Percentiles rank a stretch among this genome's conserved stretches.
Evolutionary conservation across 768 basidiomycete species (phyloP).

Genomic region (Mycena belliarum): DNA sequence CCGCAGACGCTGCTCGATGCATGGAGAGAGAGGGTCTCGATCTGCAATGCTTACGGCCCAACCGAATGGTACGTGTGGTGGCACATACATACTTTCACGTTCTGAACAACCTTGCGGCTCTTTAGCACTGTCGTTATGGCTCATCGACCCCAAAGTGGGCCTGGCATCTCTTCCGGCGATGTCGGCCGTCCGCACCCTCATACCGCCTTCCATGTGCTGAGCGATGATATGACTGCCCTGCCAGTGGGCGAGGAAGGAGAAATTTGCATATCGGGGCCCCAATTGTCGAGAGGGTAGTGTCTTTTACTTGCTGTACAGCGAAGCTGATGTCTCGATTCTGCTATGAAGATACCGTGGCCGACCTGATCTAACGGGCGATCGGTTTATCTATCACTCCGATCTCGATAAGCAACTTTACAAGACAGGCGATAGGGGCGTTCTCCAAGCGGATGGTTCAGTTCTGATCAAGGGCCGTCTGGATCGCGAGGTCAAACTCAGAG

Average conservation of each 20-base stretch:
- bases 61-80: neutral
- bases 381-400: neutral
- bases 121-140: neutral
- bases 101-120: neutral
- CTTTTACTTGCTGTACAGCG: neutral
- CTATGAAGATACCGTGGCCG: neutral
- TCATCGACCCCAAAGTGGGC: neutral
- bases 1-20: neutral
- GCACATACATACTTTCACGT: neutral
- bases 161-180: neutral
- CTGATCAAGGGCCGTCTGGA: neutral
- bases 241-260: neutral
- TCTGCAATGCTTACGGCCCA: neutral
- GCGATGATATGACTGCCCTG: neutral
- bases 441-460: neutral
- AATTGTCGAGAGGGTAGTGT: neutral
- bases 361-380: neutral
- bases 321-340: neutral
- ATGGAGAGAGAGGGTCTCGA: neutral
- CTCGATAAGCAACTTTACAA: neutral
- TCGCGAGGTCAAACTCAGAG: neutral
- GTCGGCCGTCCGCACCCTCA: neutral
- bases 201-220: neutral
- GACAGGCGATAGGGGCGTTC: neutral
- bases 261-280: neutral